Conservation (phyloP, 495 filamentous ascomycete genomes). For the Haplographium delicatum region DNA sequence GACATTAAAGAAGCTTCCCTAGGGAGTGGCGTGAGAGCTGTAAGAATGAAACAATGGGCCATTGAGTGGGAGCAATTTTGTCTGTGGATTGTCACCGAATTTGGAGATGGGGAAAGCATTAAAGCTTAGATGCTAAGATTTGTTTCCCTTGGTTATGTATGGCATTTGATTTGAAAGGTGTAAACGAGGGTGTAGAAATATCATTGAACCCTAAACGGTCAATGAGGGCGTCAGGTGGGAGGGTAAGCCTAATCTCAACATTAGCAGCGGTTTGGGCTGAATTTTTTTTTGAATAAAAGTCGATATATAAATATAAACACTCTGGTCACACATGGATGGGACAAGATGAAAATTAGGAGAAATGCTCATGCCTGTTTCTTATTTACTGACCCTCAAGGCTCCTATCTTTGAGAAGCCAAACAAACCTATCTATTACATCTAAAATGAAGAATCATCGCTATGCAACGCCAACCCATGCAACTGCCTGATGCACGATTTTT, state of each 20-base stretch:
- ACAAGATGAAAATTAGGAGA: too few relatives aligned
- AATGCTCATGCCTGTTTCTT: too few relatives aligned
- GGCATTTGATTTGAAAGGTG: neutral
- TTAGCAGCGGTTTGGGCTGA: neutral
- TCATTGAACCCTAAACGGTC: slow-evolving; percentile 3
- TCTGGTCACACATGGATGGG: too few relatives aligned
- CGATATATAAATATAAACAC: too few relatives aligned
- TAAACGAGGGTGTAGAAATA: neutral
- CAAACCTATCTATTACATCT: slow-evolving; percentile 7
- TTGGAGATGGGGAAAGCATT: slow-evolving; percentile 45
- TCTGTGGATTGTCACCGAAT: slow-evolving; percentile 81
- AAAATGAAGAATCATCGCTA: slow-evolving; percentile 12
- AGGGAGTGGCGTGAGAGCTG: slow-evolving; percentile 67
- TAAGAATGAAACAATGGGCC: slow-evolving; percentile 70
- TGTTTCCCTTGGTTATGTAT: neutral
- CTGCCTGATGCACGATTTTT: slow-evolving; percentile 1
- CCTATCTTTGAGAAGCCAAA: neutral
- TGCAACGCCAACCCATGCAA: slow-evolving; percentile 18
- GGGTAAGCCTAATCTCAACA: slow-evolving; percentile 2
- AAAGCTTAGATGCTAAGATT: slow-evolving; percentile 10
- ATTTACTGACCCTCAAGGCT: neutral
- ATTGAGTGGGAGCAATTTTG: slow-evolving; percentile 86
- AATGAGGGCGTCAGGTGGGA: neutral
- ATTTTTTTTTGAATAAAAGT: too few relatives aligned
- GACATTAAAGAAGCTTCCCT: slow-evolving; percentile 68